Conservation (phyloP, 345 rosid species). For the Populus alba region DNA sequence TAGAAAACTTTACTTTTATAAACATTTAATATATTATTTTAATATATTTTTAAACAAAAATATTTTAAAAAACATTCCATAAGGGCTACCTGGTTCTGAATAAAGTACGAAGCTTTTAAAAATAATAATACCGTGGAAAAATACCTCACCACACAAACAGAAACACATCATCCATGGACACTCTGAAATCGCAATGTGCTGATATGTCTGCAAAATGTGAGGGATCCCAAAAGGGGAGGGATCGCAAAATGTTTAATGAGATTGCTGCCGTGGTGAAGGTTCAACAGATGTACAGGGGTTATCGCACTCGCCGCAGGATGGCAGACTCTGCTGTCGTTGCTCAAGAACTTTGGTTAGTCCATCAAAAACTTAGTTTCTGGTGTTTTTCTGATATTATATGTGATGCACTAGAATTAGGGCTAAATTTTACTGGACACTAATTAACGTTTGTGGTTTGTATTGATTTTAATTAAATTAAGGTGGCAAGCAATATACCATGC, state of each 20-base stretch:
- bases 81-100: no score
- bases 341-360: slow-evolving; percentile 71
- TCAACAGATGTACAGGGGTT: slow-evolving; percentile 82
- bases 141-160: no score
- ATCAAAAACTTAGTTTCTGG: not conserved
- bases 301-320: slow-evolving; percentile 83
- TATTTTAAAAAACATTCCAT: no score
- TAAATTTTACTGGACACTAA: not conserved
- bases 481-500: slow-evolving; percentile 85
- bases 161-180: no score
- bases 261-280: slow-evolving; percentile 64
- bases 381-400: not conserved
- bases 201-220: not conserved
- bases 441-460: no score
- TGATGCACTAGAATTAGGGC: no score
- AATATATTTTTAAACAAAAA: no score
- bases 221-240: slow-evolving; percentile 7
- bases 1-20: no score
- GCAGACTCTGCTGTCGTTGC: slow-evolving; percentile 87
- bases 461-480: slow-evolving; percentile 34
- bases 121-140: no score
- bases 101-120: no score
- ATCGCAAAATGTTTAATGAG: not conserved
- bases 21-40: no score
- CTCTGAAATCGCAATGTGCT: no score